Conservation (phyloP, 169 alveolate genomes). For the Plasmodium yoelii region DNA sequence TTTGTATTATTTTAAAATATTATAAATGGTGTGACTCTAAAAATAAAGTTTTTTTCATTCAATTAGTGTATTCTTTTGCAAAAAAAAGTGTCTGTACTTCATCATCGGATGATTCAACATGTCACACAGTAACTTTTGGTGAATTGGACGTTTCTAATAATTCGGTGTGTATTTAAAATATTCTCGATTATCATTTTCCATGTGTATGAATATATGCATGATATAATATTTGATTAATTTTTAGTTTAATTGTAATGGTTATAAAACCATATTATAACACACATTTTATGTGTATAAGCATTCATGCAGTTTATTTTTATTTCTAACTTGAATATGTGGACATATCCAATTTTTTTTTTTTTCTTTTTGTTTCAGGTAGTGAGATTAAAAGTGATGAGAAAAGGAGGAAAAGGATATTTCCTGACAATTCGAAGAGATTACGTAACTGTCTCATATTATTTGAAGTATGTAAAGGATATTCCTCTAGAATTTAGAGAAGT, state of each 20-base stretch:
- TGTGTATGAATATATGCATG: not conserved
- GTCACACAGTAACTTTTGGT: slow-evolving; percentile 48
- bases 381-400: slow-evolving; percentile 40
- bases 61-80: slow-evolving; percentile 44
- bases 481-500: slow-evolving; percentile 68
- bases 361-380: slow-evolving; percentile 17
- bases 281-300: not conserved
- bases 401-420: slow-evolving; percentile 68
- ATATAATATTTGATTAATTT: not conserved
- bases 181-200: not conserved
- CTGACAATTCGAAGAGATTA: slow-evolving; percentile 73
- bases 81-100: slow-evolving; percentile 67
- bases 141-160: slow-evolving; percentile 67
- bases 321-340: not conserved
- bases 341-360: not conserved
- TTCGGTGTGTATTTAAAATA: slow-evolving; percentile 34
- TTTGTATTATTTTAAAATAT: slow-evolving; percentile 12
- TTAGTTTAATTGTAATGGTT: too few relatives aligned
- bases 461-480: slow-evolving; percentile 64
- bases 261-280: too few relatives aligned
- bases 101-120: slow-evolving; percentile 59
- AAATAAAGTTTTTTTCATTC: slow-evolving; percentile 17
- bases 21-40: slow-evolving; percentile 5
- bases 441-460: slow-evolving; percentile 43
- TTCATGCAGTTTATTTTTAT: not conserved